phyloP scores from a whole-genome alignment of 164 flowering plant genomes.

The Magnolia changhungtana region DNA sequence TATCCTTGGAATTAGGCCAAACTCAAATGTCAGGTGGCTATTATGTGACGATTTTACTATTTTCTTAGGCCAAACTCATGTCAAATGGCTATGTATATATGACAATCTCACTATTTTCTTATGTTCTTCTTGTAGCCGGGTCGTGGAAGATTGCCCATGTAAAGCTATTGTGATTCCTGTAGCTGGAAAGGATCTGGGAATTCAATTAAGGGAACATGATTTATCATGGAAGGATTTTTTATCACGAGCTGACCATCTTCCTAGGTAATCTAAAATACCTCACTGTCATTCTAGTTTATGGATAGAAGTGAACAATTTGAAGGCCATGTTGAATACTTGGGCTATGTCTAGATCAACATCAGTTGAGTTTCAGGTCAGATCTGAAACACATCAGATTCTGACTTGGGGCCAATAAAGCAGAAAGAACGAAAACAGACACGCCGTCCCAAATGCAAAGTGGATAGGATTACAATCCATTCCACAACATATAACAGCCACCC shows the following conservation, averaged over 20 bases:
- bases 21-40: no score
- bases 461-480: no score
- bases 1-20: no score
- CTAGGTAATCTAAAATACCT: slow-evolving; percentile 44
- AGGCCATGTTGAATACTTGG: no score
- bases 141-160: slow-evolving; percentile 58
- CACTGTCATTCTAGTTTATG: neutral
- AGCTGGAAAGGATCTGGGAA: slow-evolving; percentile 47
- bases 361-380: no score
- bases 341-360: no score
- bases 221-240: slow-evolving; percentile 76
- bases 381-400: no score
- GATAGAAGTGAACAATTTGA: neutral
- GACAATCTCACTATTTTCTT: neutral
- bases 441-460: no score
- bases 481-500: no score
- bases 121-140: slow-evolving; percentile 54
- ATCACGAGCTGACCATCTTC: slow-evolving; percentile 31
- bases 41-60: no score
- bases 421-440: no score
- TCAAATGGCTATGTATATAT: neutral
- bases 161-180: slow-evolving; percentile 78
- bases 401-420: no score
- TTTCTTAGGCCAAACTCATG: neutral
- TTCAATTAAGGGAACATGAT: slow-evolving; percentile 67